Conservation (phyloP, 768 basidiomycete species). For the Heimioporus sp. region DNA sequence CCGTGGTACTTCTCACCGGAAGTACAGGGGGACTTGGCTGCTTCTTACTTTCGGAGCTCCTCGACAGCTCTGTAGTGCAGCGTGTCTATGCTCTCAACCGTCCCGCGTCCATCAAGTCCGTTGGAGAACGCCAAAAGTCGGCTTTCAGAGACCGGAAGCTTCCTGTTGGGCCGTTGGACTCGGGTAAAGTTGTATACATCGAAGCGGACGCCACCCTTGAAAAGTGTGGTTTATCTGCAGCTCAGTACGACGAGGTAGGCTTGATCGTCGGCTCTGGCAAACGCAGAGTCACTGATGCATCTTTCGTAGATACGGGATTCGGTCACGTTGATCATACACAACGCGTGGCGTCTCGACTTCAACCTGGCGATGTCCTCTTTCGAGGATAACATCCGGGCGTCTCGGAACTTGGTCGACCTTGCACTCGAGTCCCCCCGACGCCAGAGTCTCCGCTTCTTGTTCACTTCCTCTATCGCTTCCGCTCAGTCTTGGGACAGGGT, state of each 20-base stretch:
- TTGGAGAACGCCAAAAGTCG: slow-evolving; percentile 27
- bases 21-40: slow-evolving; percentile 44
- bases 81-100: slow-evolving; percentile 38
- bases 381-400: slow-evolving; percentile 38
- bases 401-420: slow-evolving; percentile 36
- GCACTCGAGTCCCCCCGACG: slow-evolving; percentile 27
- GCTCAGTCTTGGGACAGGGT: slow-evolving; percentile 29
- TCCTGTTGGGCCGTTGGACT: slow-evolving; percentile 27
- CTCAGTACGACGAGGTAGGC: slow-evolving; percentile 17
- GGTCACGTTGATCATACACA: slow-evolving; percentile 39
- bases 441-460: slow-evolving; percentile 33
- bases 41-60: slow-evolving; percentile 32
- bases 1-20: slow-evolving; percentile 33
- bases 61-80: slow-evolving; percentile 21
- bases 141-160: slow-evolving; percentile 38
- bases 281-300: background rate
- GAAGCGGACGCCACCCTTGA: slow-evolving; percentile 35
- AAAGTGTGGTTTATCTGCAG: slow-evolving; percentile 29
- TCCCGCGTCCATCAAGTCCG: slow-evolving; percentile 5
- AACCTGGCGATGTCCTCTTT: slow-evolving; percentile 41
- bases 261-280: background rate
- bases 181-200: slow-evolving; percentile 34
- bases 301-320: slow-evolving; percentile 29
- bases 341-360: slow-evolving; percentile 47
- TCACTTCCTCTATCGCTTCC: slow-evolving; percentile 41